These are phyloP conservation scores for Colletotrichum eleusines DNA, from an alignment of 2,329 filamentous ascomycete genomes.

Conservation along the genomic window DNA sequence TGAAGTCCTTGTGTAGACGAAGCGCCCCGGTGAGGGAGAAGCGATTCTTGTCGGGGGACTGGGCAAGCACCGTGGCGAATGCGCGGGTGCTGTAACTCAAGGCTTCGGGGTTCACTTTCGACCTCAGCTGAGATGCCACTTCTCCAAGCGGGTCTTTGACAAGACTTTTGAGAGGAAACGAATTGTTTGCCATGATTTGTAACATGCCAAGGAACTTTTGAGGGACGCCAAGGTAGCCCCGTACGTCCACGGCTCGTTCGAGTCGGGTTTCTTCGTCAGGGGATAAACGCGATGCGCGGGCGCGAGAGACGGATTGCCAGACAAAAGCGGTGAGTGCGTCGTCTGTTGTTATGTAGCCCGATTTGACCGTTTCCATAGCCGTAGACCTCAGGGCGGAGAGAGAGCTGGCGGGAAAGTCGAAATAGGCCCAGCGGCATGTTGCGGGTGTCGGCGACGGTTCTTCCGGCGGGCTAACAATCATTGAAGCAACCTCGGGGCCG, in stretches of 20 bases:
- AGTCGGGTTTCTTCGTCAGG: conserved; percentile 45
- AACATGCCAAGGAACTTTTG: conserved; percentile 61
- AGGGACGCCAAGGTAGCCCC: conserved; percentile 56
- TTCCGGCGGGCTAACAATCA: neutral
- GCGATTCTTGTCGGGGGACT: conserved; percentile 50
- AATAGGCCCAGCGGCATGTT: conserved; percentile 55
- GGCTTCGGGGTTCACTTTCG: conserved; percentile 51
- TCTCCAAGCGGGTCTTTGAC: conserved; percentile 42
- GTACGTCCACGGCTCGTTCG: conserved; percentile 62
- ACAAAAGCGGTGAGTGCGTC: conserved; percentile 65
- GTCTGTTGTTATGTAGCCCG: conserved; percentile 63
- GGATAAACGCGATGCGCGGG: conserved; percentile 53
- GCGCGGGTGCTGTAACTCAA: conserved; percentile 53
- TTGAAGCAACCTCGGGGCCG: conserved; percentile 49
- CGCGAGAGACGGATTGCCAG: conserved; percentile 59
- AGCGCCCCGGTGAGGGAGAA: conserved; percentile 52
- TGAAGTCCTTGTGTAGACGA: conserved; percentile 57
- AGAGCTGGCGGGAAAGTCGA: conserved; percentile 55
- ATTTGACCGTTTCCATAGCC: conserved; percentile 47
- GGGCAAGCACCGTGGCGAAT: conserved; percentile 55
- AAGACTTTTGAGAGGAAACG: conserved; percentile 47
- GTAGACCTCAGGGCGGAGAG: conserved; percentile 56
- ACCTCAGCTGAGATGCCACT: conserved; percentile 50
- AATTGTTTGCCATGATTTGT: conserved; percentile 60
- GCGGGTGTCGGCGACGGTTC: neutral